Base-by-base conservation (phyloP, 495 filamentous ascomycete genomes). In the Podospora appendiculata region DNA sequence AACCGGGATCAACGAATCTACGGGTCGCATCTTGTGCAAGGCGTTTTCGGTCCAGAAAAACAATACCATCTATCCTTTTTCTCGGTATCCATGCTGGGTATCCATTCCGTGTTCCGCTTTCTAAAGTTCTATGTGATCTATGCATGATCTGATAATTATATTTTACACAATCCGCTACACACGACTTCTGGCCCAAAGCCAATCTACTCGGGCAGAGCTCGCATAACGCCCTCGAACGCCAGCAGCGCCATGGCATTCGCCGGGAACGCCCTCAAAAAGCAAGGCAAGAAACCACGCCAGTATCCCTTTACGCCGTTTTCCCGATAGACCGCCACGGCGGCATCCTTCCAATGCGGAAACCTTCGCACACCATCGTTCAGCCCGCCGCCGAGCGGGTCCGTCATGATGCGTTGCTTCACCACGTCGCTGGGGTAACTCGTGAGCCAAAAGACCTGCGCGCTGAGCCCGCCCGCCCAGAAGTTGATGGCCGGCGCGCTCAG, bases 401-500 rank as follows among this genome's bases (percentile, higher is more conserved):
- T 95, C 93, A 98, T 96, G 47, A 98, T 82, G n/a, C 90, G 81
- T 69, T 96, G 92, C 74, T 98, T 98, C 18, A 98, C 87, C 12
- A 96, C 92, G 62, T 98, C 93, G 33, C 83, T 86, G 11, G 93
- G 93, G 63, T 98, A 98, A 41, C 84, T 85, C 18, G 85, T 87
- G 3, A 95, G 61, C 93, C 93, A 98, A 71, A 95, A 98, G 38
- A 94, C 69, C 73, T 96, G 92, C 1, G 93, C 92, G 34, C 83
- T 87, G 47, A 96, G 73, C 1, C 93, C 93, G 11, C 93, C 93
- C 0, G 93, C 93, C 93, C 90, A 96, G 75, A 98, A 98, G 61
- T 96, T 96, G 57, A 96, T 77, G 1, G 82, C 81, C 7, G 91
- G 89, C 0, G 83, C 80, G 16, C 86, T 87, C 51, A 95, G 71